phyloP scores from a whole-genome alignment of 192 early-diverging fungal species.

The Entomortierella parvispora region DNA sequence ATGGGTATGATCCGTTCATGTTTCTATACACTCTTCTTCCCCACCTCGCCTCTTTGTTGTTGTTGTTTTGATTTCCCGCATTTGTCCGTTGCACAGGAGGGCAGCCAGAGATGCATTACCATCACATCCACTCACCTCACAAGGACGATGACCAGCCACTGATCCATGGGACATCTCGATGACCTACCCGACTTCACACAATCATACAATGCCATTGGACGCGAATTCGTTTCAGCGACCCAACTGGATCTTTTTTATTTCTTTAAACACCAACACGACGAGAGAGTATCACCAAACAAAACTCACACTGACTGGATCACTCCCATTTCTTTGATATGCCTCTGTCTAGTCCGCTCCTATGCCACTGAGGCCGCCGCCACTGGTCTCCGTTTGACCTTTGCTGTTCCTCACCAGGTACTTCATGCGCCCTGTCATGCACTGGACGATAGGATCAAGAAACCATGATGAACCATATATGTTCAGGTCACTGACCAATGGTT shows the following conservation, averaged over 20 bases:
- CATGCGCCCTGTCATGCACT: background rate
- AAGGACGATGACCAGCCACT: background rate
- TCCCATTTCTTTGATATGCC: background rate
- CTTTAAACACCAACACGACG: too few species aligned
- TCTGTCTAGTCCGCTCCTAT: slow-evolving; percentile 72
- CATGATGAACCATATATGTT: too few species aligned
- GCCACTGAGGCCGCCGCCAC: slow-evolving; percentile 80
- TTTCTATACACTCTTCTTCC: too few species aligned
- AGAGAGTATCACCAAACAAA: slow-evolving; percentile 1
- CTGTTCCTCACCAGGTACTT: slow-evolving; percentile 87
- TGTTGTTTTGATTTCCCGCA: background rate
- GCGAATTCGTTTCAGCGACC: too few species aligned
- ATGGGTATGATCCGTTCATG: slow-evolving; percentile 35
- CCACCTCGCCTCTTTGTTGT: background rate
- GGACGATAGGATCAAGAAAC: background rate
- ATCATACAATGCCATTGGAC: too few species aligned
- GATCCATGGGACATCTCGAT: too few species aligned
- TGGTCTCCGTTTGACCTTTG: slow-evolving; percentile 86
- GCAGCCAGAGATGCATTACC: too few species aligned
- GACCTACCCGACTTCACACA: too few species aligned
- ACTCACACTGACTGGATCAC: background rate
- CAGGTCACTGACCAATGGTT: too few species aligned
- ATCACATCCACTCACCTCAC: too few species aligned
- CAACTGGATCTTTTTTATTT: too few species aligned
- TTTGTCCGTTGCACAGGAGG: background rate